Conservation (phyloP, 208 protist genomes). For the Spironucleus salmonicida region DNA sequence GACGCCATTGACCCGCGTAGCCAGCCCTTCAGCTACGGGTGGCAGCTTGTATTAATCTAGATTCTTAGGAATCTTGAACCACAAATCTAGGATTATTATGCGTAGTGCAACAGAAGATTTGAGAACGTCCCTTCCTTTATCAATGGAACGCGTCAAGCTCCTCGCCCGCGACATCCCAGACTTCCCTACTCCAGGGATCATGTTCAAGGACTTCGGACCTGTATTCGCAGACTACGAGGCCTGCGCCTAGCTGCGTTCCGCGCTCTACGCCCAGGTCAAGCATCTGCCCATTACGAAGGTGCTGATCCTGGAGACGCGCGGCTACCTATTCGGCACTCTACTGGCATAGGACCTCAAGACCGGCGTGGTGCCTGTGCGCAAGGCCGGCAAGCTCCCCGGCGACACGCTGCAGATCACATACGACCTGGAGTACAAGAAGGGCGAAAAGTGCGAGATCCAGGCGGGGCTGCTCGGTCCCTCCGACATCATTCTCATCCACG, state of each 20-base stretch:
- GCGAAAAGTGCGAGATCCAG: neutral
- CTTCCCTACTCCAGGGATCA: constrained; percentile 3
- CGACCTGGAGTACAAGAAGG: constrained; percentile 23
- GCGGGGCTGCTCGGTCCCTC: neutral
- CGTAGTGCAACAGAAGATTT: no score
- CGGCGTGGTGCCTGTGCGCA: neutral
- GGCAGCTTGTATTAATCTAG: no score
- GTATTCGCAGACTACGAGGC: neutral
- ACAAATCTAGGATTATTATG: no score
- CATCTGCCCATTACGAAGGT: neutral
- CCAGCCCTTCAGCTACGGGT: no score
- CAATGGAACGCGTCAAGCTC: no score
- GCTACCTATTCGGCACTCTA: neutral
- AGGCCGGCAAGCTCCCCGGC: constrained; percentile 10
- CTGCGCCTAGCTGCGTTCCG: neutral
- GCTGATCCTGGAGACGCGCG: neutral
- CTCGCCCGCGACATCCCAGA: no score
- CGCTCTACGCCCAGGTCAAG: neutral
- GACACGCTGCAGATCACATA: neutral
- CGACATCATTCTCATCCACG: constrained; percentile 15
- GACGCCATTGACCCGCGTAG: no score
- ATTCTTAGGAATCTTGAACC: no score
- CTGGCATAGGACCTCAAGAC: neutral
- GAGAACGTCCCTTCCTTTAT: no score
- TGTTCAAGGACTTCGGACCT: constrained; percentile 9